A percentile compares a stretch with the other conserved stretches of the same genome.
phyloP scores from a whole-genome alignment of 768 basidiomycete genomes.

The Xerocomellus chrysenteron region DNA sequence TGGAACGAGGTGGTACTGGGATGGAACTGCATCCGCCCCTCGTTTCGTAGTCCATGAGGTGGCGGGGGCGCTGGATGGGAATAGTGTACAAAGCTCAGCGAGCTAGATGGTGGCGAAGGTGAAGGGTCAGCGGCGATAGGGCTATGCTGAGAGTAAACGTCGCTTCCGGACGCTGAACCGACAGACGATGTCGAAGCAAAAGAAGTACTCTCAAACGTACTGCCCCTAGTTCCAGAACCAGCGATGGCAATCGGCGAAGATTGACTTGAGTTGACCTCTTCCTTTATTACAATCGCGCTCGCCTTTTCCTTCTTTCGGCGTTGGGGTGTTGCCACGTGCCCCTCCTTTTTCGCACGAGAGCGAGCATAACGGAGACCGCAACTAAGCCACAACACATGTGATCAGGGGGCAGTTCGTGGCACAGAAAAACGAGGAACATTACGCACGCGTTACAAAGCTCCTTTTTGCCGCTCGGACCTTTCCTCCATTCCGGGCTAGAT shows the following conservation, averaged over 20 bases:
- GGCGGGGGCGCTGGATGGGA: constrained; percentile 36
- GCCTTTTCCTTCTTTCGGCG: constrained; percentile 65
- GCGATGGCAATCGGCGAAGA: constrained; percentile 41
- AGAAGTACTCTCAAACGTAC: constrained; percentile 48
- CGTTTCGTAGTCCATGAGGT: constrained; percentile 33
- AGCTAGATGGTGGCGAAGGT: constrained; percentile 63
- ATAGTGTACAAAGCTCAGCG: constrained; percentile 61
- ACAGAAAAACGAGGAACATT: constrained; percentile 18
- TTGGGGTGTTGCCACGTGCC: constrained; percentile 47
- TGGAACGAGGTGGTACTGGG: constrained; percentile 28
- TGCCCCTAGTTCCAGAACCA: constrained; percentile 47
- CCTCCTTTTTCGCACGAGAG: constrained; percentile 87
- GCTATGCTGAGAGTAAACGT: constrained; percentile 50
- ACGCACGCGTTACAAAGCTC: constrained; percentile 91
- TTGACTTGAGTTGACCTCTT: constrained; percentile 26
- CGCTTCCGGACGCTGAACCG: constrained; percentile 58
- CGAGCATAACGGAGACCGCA: constrained; percentile 87
- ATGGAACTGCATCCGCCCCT: constrained; percentile 30
- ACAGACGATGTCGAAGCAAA: constrained; percentile 47
- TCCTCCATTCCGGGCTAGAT: constrained; percentile 87
- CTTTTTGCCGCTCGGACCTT: constrained; percentile 87
- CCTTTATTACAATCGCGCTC: constrained; percentile 25
- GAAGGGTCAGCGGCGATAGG: constrained; percentile 47
- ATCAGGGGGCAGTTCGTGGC: constrained; percentile 15
- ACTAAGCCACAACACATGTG: constrained; percentile 39